These are phyloP conservation scores for Neocallimastix lanati DNA, from an alignment of 192 early-diverging fungal species.

Conservation along the genomic window DNA sequence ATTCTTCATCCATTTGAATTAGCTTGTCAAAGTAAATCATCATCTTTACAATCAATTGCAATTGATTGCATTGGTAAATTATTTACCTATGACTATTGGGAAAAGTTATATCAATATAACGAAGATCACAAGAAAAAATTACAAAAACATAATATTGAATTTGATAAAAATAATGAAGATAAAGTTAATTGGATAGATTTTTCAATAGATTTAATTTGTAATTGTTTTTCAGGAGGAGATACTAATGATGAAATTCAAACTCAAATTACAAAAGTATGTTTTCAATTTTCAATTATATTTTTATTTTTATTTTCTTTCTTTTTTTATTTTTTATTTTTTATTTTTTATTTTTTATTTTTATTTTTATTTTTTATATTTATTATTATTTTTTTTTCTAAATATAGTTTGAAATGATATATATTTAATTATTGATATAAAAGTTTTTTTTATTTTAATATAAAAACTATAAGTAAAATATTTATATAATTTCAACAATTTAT, in stretches of 20 bases:
- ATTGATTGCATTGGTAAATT: slow-evolving; percentile 71
- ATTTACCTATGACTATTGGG: slow-evolving; percentile 45
- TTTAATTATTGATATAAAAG: too few species aligned
- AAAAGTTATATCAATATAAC: slow-evolving; percentile 5
- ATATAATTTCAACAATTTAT: too few species aligned
- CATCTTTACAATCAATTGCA: slow-evolving; percentile 38
- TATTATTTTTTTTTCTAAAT: too few species aligned
- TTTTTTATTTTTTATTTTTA: neutral
- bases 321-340: neutral
- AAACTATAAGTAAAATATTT: too few species aligned
- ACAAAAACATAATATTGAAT: slow-evolving; percentile 6
- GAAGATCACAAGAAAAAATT: slow-evolving; percentile 1
- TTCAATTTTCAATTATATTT: too few species aligned
- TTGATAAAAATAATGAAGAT: slow-evolving; percentile 8
- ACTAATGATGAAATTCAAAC: slow-evolving; percentile 75
- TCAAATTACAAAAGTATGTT: slow-evolving; percentile 63
- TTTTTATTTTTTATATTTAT: too few species aligned
- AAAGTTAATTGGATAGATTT: slow-evolving; percentile 24
- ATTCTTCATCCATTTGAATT: slow-evolving; percentile 33
- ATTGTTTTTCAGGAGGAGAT: slow-evolving; percentile 55
- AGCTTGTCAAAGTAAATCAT: slow-evolving; percentile 47
- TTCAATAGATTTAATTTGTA: slow-evolving; percentile 58
- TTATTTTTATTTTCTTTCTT: too few species aligned
- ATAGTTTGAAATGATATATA: too few species aligned
- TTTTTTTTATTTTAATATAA: too few species aligned